Evolutionary conservation across 2,329 filamentous ascomycete genomes (phyloP).

Genomic region (Herpotrichia juniperi): DNA sequence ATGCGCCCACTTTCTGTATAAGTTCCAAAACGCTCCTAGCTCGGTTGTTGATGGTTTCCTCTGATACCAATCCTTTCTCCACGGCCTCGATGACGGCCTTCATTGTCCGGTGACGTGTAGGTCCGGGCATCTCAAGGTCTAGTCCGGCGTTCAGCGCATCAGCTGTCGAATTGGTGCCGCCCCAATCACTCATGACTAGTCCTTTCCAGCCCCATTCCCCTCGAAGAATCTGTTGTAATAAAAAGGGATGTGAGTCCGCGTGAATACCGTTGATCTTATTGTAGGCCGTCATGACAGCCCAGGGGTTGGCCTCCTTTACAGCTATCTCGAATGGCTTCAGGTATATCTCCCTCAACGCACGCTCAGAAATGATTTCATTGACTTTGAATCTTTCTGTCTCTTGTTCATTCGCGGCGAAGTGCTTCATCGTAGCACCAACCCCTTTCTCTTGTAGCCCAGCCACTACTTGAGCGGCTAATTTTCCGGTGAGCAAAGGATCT

Average conservation of each 20-base stretch:
- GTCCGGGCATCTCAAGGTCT: conserved; percentile 47
- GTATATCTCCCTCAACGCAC: conserved; percentile 62
- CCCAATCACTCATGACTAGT: conserved; percentile 71
- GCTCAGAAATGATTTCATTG: conserved; percentile 54
- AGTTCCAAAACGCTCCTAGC: conserved; percentile 57
- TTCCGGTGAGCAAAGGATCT: conserved; percentile 80
- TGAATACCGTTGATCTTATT: conserved; percentile 76
- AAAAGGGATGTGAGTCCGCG: conserved; percentile 67
- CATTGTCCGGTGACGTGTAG: conserved; percentile 69
- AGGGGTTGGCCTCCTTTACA: conserved; percentile 71
- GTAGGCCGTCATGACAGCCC: conserved; percentile 75
- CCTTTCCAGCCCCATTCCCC: conserved; percentile 76
- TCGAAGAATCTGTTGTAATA: conserved; percentile 71
- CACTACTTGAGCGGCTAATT: conserved; percentile 66
- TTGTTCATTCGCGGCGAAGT: conserved; percentile 71
- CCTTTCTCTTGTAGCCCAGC: conserved; percentile 68
- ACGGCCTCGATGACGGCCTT: conserved; percentile 61
- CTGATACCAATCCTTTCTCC: conserved; percentile 55
- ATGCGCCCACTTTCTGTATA: conserved; percentile 70
- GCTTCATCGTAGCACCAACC: conserved; percentile 75
- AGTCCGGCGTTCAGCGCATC: conserved; percentile 44
- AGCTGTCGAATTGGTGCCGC: conserved; percentile 43
- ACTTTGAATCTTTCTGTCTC: conserved; percentile 72
- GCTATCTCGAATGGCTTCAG: conserved; percentile 70
- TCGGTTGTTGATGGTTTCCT: conserved; percentile 36